These are phyloP conservation scores for Phascolomyces articulosus DNA, from an alignment of 371 early-diverging fungal genomes.

Conservation along the genomic window DNA sequence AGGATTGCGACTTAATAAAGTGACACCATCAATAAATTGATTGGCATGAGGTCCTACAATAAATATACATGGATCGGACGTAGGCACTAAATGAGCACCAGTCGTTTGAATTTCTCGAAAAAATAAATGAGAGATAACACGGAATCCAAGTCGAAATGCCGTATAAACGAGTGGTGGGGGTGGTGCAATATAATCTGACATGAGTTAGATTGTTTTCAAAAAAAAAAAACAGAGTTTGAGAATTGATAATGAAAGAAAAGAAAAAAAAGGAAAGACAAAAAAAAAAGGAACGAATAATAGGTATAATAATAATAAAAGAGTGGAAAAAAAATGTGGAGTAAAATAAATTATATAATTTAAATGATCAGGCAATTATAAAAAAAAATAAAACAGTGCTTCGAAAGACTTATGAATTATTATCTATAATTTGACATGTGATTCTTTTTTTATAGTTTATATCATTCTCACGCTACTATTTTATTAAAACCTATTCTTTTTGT, in stretches of 20 bases:
- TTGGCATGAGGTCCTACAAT: conserved; percentile 96
- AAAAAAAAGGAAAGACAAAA: too few relatives aligned
- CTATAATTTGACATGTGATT: too few relatives aligned
- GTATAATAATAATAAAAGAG: too few relatives aligned
- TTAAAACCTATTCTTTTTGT: too few relatives aligned
- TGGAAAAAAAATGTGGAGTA: too few relatives aligned
- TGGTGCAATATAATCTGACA: conserved; percentile 6
- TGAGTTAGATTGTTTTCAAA: neutral
- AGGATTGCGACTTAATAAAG: conserved; percentile 74
- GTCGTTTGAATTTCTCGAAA: conserved; percentile 88
- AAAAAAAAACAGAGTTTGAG: neutral
- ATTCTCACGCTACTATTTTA: too few relatives aligned
- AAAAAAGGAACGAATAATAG: too few relatives aligned
- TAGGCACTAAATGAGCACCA: conserved; percentile 86
- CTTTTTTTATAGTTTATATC: too few relatives aligned
- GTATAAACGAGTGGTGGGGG: conserved; percentile 17
- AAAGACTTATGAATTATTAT: too few relatives aligned
- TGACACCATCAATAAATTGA: conserved; percentile 94
- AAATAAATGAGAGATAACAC: conserved; percentile 63
- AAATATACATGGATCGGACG: conserved; percentile 89
- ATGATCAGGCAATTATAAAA: too few relatives aligned
- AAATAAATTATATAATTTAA: too few relatives aligned
- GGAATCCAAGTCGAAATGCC: conserved; percentile 14
- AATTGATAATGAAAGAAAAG: neutral
- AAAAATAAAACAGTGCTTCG: too few relatives aligned